These are phyloP conservation scores for Coemansia sp. DNA, from an alignment of 192 early-diverging fungal species.

Conservation along the genomic window DNA sequence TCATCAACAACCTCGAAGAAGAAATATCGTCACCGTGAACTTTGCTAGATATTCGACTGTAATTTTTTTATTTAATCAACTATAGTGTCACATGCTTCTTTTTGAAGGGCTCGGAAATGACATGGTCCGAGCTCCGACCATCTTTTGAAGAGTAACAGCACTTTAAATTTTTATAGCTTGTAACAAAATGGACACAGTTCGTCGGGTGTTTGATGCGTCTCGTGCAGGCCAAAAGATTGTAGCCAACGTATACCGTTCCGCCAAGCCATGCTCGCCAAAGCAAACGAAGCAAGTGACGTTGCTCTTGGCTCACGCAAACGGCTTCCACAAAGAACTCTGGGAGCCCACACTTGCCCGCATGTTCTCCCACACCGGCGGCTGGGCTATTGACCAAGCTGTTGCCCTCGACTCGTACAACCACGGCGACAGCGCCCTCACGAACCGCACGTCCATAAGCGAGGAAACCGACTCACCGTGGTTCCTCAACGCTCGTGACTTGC, in stretches of 20 bases:
- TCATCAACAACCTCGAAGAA: slow-evolving; percentile 57
- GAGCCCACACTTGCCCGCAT: slow-evolving; percentile 38
- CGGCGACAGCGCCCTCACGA: slow-evolving; percentile 50
- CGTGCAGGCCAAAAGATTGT: slow-evolving; percentile 37
- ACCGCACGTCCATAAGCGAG: slow-evolving; percentile 13
- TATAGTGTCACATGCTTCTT: neutral
- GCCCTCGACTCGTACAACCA: slow-evolving; percentile 50
- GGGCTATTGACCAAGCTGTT: slow-evolving; percentile 33
- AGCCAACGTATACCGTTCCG: slow-evolving; percentile 37
- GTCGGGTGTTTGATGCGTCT: slow-evolving; percentile 21
- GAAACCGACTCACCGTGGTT: slow-evolving; percentile 36
- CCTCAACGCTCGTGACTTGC: slow-evolving; percentile 35
- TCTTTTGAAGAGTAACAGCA: neutral
- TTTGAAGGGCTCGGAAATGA: neutral
- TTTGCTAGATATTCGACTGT: neutral
- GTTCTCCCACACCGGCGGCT: slow-evolving; percentile 14
- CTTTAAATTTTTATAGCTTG: neutral
- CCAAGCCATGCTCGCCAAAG: neutral
- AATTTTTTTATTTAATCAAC: slow-evolving; percentile 3
- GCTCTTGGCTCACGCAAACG: slow-evolving; percentile 47
- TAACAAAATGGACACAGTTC: slow-evolving; percentile 25
- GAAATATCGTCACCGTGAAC: slow-evolving; percentile 37
- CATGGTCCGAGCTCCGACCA: neutral
- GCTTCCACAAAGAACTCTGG: slow-evolving; percentile 57
- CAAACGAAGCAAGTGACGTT: slow-evolving; percentile 26